Conservation (phyloP, 108 stramenopile species). For the Cyclotella cryptica region DNA sequence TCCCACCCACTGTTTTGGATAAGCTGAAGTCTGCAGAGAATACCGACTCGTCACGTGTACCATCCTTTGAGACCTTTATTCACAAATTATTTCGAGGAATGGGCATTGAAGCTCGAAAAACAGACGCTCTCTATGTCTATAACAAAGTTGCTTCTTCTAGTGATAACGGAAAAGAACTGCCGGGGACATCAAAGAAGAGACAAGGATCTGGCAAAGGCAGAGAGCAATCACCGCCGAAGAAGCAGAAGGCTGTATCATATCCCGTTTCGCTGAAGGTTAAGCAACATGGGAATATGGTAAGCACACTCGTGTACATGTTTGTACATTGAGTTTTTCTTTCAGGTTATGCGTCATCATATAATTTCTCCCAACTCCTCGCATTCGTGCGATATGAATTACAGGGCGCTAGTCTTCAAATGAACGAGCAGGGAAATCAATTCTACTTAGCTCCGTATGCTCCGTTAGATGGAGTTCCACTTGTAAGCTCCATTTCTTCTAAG, state of each 20-base stretch:
- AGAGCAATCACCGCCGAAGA: background rate
- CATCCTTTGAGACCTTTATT: constrained; percentile 6
- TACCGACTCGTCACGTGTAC: background rate
- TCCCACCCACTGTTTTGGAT: background rate
- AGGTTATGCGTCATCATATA: background rate
- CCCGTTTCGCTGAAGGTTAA: constrained; percentile 1
- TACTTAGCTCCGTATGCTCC: constrained; percentile 2
- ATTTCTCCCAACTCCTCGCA: background rate
- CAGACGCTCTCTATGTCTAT: background rate
- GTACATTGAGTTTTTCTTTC: background rate
- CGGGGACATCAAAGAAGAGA: background rate
- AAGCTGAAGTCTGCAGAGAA: background rate
- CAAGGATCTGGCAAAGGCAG: background rate
- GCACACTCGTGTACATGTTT: background rate
- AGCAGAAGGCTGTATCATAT: background rate
- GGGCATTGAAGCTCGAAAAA: constrained; percentile 1
- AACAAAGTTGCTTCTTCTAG: background rate
- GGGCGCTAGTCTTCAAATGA: background rate
- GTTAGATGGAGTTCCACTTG: constrained; percentile 8
- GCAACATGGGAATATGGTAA: constrained; percentile 1
- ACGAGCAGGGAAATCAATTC: constrained; percentile 15
- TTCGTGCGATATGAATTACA: background rate
- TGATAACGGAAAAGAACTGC: background rate
- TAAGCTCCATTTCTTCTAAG: constrained; percentile 7
- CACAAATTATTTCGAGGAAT: background rate